Evolutionary conservation across 2,329 filamentous ascomycete species (phyloP).

Genomic region (Didymellaceae sp.): DNA sequence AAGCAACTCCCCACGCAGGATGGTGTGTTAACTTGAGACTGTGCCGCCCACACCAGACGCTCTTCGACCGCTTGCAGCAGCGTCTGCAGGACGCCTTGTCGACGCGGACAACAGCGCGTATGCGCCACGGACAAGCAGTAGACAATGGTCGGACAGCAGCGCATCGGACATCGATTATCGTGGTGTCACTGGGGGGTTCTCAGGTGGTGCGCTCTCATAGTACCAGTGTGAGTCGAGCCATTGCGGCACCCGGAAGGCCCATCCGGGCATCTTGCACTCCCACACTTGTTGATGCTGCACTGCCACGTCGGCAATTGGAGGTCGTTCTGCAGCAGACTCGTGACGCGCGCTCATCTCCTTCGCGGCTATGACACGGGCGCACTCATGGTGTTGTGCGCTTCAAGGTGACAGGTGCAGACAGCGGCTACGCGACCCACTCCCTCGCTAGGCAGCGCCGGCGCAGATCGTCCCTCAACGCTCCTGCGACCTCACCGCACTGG

Average conservation of each 20-base stretch:
- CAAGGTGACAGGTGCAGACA: slow-evolving; percentile 12
- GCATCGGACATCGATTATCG: slow-evolving; percentile 26
- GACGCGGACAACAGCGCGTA: slow-evolving; percentile 20
- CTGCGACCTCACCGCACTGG: slow-evolving; percentile 13
- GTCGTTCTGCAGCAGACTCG: slow-evolving; percentile 11
- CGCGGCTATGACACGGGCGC: slow-evolving; percentile 13
- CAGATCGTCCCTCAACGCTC: slow-evolving; percentile 19
- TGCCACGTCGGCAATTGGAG: slow-evolving; percentile 25
- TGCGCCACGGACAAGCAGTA: slow-evolving; percentile 1
- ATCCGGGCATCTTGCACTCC: neutral
- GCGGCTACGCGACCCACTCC: slow-evolving; percentile 14
- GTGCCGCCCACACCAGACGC: slow-evolving; percentile 6
- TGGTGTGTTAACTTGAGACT: slow-evolving; percentile 4
- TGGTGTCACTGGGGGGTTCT: slow-evolving; percentile 15
- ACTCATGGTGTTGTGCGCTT: slow-evolving; percentile 11
- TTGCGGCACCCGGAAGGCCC: neutral
- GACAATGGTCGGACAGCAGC: slow-evolving; percentile 6
- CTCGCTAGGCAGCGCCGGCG: slow-evolving; percentile 2
- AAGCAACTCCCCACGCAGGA: slow-evolving; percentile 2
- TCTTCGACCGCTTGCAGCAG: slow-evolving; percentile 8
- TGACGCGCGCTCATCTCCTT: slow-evolving; percentile 30
- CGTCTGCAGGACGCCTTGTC: slow-evolving; percentile 27
- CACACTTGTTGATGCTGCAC: slow-evolving; percentile 6
- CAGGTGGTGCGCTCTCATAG: slow-evolving; percentile 9
- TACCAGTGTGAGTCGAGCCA: slow-evolving; percentile 11